Base-by-base conservation (phyloP, 2,329 filamentous ascomycete genomes). In the Colletotrichum tabaci region DNA sequence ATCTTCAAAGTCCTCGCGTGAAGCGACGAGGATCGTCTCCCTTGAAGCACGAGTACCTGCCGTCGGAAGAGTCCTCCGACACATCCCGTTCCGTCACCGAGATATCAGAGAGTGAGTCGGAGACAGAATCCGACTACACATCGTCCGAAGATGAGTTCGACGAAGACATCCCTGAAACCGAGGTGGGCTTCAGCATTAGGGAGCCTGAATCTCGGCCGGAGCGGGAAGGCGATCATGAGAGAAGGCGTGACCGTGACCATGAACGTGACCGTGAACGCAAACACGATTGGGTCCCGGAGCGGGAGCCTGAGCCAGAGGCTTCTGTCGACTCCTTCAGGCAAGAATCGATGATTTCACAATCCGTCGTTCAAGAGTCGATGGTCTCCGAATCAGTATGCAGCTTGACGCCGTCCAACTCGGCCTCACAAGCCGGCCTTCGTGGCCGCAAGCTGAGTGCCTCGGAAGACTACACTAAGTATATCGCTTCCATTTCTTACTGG, bases 31-130 rank as follows among this genome's bases (percentile, higher is more conserved):
- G 91, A 1, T 98, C 96, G 0, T 99, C 96, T 1, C 96, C 96
- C 0, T 86, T 99, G 61, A 99, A 99, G 84, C 96, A 98, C 79
- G 96, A 99, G 82, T 99, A 98, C 77, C 92, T 95, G 74, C 96
- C 96, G 16, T 98, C 96, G 1, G 89, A 91, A 61, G 82, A 86
- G 58, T 90, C 88, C 0, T 91, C 89, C 0, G 84, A 90, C 8
- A 90, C 89, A 56, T 91, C 90, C 0, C 88, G 89, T 52, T 90
- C 90, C 8, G 83, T 87, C 47, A 84, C 83, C 44, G 90, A 87
- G 7, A 60, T 56, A 3, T 72, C 69, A 15, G 69, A 68, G 18
- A 72, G 65, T 47, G 69, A 69, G 40, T 69, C 61, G 46, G 61
- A 63, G 23, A 63, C 69, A 53, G 87, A 86, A 30, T 87, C 89